Base-by-base conservation (phyloP, 1,284 basidiomycete species). In the Dichomitus squalens region DNA sequence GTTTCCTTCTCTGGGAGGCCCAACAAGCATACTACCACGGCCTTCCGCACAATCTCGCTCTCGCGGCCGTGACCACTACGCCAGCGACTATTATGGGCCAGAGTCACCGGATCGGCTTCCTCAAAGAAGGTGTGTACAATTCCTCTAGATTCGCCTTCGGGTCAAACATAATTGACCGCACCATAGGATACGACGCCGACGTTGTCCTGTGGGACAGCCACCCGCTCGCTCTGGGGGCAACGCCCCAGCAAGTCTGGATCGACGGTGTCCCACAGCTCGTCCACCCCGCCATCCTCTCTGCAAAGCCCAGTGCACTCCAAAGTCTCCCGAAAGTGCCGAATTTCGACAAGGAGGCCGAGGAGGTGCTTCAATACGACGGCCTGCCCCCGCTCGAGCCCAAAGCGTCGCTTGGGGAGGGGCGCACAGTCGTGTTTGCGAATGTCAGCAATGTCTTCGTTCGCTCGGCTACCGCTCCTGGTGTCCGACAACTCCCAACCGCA, bases 11-110 rank as follows among this genome's bases (percentile, higher is more conserved):
- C 2, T 88, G 86, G 67, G 94, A 97, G 72, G 94, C 95, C 0
- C 91, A 93, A 55, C 92, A 95, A 70, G 93, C 90, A 1, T 86
- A 94, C 67, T 90, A 90, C 70, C 95, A 86, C 66, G 85, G 86
- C 8, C 74, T 90, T 35, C 72, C 81, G 1, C 71, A 74, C 11
- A 76, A 87, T 60, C 71, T 87, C 25, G 88, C 89, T 6, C 73
- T 94, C 9, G 79, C 86, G 3, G 79, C 91, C 4, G 88, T 96
- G 14, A 96, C 86, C 0, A 84, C 87, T 1, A 89, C 86, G 5
- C 87, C 95, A 1, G 93, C 95, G 0, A 79, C 79, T 31, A 80
- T 88, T 2, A 77, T 93, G 58, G 95, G 94, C 0, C 76, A 90
- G 55, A 87, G 86, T 58, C 93, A 97, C 70, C 82, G 95, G 31